Percentiles rank a stretch among this genome's conserved stretches.
These are phyloP conservation scores for Naumovozyma baii DNA, from an alignment of 805 yeast species.

Conservation along the genomic window DNA sequence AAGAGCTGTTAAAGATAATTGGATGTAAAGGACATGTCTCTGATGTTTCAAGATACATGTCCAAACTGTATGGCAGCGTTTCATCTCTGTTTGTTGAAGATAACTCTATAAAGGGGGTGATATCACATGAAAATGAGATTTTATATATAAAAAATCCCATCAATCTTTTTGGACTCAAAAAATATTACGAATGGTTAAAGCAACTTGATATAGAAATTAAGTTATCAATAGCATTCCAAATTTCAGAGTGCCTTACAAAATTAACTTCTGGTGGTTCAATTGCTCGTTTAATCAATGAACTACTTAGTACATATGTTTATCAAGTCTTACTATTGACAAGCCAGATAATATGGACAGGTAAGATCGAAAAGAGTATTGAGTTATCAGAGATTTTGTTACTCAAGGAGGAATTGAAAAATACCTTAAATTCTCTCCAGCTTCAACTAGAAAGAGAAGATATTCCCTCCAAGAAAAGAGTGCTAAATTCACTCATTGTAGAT, in stretches of 20 bases:
- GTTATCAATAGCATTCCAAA: conserved; percentile 35
- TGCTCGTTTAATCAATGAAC: conserved; percentile 11
- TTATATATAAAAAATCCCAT: conserved; percentile 38
- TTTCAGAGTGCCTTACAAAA: conserved; percentile 27
- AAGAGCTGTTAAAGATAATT: conserved; percentile 72
- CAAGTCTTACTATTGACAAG: conserved; percentile 48
- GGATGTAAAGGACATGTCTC: conserved; percentile 48
- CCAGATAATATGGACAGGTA: conserved; percentile 49
- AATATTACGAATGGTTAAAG: conserved; percentile 47
- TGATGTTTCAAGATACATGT: conserved; percentile 47
- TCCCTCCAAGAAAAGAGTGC: conserved; percentile 31
- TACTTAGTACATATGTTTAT: conserved; percentile 36
- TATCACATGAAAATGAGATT: conserved; percentile 59
- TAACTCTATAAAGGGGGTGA: conserved; percentile 36
- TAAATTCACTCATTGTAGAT: conserved; percentile 60
- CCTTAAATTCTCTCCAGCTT: neutral
- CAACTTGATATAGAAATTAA: conserved; percentile 48
- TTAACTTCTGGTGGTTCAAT: conserved; percentile 14
- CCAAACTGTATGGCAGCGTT: conserved; percentile 66
- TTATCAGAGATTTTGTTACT: neutral
- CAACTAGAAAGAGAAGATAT: neutral
- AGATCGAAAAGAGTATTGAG: conserved; percentile 29
- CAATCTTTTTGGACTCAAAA: conserved; percentile 22
- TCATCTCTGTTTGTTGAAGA: conserved; percentile 32
- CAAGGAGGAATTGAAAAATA: neutral